These are phyloP conservation scores for Nigrograna mackinnonii DNA, from an alignment of 2,329 filamentous ascomycete species.

Conservation along the genomic window DNA sequence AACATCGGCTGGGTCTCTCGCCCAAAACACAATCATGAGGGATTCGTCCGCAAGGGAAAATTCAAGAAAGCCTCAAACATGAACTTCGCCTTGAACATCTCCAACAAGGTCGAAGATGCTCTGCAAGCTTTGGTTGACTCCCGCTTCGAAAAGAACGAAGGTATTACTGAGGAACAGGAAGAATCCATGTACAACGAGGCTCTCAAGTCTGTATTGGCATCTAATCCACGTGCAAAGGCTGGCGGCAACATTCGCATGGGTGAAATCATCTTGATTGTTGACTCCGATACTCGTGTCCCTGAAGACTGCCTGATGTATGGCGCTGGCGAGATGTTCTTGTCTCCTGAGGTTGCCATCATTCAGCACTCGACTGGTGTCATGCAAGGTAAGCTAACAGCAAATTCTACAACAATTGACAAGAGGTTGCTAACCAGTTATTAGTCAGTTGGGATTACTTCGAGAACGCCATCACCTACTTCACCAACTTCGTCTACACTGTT, in stretches of 20 bases:
- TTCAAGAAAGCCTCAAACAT: constrained; percentile 64
- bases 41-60: constrained; percentile 29
- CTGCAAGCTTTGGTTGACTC: constrained; percentile 48
- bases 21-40: constrained; percentile 40
- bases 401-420: too few species aligned
- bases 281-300: constrained; percentile 79
- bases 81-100: constrained; percentile 69
- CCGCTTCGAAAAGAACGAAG: constrained; percentile 38
- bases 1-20: constrained; percentile 51
- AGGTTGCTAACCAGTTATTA: too few species aligned
- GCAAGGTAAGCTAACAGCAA: too few species aligned
- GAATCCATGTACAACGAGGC: constrained; percentile 26
- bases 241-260: constrained; percentile 83
- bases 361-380: constrained; percentile 73
- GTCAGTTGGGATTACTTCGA: too few species aligned
- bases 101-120: constrained; percentile 64
- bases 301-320: constrained; percentile 75
- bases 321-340: constrained; percentile 77
- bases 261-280: constrained; percentile 75
- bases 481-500: constrained; percentile 72
- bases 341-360: constrained; percentile 75
- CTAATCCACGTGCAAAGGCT: constrained; percentile 72
- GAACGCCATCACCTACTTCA: constrained; percentile 77
- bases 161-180: constrained; percentile 20
- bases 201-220: constrained; percentile 69